Base-by-base conservation (phyloP, 345 rosid genomes). In the Salix udensis region DNA sequence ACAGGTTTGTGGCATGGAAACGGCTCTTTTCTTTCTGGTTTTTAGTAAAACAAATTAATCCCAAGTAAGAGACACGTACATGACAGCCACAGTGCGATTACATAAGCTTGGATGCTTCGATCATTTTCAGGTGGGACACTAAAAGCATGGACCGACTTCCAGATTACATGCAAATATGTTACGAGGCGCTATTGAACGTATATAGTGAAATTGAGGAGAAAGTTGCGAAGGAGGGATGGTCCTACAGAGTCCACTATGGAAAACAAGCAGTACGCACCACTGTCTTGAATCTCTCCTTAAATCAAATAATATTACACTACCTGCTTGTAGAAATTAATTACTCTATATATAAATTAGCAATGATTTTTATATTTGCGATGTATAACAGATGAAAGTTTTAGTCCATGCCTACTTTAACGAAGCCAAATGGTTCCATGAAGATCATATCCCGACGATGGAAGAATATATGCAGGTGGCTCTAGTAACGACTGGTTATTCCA, bases 381-480 rank as follows among this genome's bases (percentile, higher is more conserved):
- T 5, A 12, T 61, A 21, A 61, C 75, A 71, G 81, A 65, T 72
- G 67, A 65, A 72, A 65, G 14, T 2, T 10, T 31, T 46, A 52
- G 72, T 55, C 7, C 13, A 39, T 6, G 75, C 55, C 11, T 86
- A 79, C 80, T 74, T 71, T 6, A 14, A 28, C 4, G 88, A 86
- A 73, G 80, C 88, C 6, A 72, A 61, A 67, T 86, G 86, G 83
- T 62, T 62, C 4, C 46, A 84, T 44, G 28, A 68, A 7, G 14
- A 53, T 1, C 24, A 81, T 68, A 53, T 75, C 14, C 86, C 85
- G 0, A 73, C 72, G 2, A 16, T 84, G 24, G 78, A 86, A 9
- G 85, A 82, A 74, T 86, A 82, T 62, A 48, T 76, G 77, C 16
- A 50, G 3, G 74, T 77, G 58, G 80, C 82, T 40, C 30, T 70